Conservation (phyloP, 768 basidiomycete genomes). For the Lyophyllum atratum region DNA sequence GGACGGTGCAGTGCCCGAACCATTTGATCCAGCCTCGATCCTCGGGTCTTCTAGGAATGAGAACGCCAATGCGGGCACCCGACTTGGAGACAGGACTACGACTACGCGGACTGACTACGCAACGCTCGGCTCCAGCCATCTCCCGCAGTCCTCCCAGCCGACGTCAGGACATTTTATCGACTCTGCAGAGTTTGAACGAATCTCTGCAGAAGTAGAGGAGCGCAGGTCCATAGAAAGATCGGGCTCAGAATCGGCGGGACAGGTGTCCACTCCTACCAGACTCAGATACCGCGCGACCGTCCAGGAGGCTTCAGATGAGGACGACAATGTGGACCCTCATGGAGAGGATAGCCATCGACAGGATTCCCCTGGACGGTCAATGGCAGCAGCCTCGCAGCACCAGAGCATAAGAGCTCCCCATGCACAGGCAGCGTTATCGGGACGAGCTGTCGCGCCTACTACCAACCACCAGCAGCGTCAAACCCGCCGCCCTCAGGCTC, state of each 20-base stretch:
- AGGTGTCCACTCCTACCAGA: neutral
- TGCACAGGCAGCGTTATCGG: slow-evolving; percentile 4
- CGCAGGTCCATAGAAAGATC: slow-evolving; percentile 12
- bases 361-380: slow-evolving; percentile 6
- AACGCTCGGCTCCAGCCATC: slow-evolving; percentile 45
- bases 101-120: slow-evolving; percentile 58
- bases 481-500: neutral
- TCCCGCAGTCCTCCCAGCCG: slow-evolving; percentile 20
- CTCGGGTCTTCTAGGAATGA: slow-evolving; percentile 29
- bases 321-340: neutral
- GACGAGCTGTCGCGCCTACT: slow-evolving; percentile 38
- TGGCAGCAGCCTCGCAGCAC: too few species aligned
- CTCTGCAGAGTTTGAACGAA: slow-evolving; percentile 60
- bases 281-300: slow-evolving; percentile 9
- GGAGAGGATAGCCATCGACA: neutral
- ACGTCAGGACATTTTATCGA: slow-evolving; percentile 45
- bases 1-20: slow-evolving; percentile 34
- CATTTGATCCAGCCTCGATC: slow-evolving; percentile 36
- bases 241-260: neutral
- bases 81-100: slow-evolving; percentile 42
- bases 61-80: slow-evolving; percentile 5
- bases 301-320: slow-evolving; percentile 16
- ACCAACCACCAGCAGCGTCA: slow-evolving; percentile 25
- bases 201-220: slow-evolving; percentile 58
- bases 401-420: too few species aligned